These are phyloP conservation scores for Plasmodium blacklocki DNA, from an alignment of 169 alveolate genomes.

Conservation along the genomic window DNA sequence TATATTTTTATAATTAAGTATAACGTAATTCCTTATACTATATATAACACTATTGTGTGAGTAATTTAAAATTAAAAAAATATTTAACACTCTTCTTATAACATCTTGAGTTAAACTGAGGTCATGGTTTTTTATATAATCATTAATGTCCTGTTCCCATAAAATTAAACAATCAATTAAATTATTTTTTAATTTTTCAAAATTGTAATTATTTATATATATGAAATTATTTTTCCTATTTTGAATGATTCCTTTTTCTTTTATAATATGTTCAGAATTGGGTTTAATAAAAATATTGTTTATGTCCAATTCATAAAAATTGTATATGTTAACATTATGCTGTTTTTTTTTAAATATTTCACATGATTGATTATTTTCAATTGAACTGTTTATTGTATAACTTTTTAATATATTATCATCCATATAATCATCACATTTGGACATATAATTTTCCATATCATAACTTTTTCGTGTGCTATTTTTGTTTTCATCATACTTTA, in stretches of 20 bases:
- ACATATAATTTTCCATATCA: no score
- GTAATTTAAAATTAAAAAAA: slow-evolving; percentile 40
- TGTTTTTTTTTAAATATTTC: background rate
- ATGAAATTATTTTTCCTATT: slow-evolving; percentile 2
- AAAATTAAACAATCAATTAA: slow-evolving; percentile 20
- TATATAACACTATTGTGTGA: slow-evolving; percentile 21
- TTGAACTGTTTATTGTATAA: no score
- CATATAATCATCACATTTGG: no score
- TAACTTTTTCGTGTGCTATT: no score
- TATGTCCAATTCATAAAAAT: slow-evolving; percentile 41
- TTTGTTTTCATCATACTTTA: no score
- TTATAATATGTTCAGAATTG: slow-evolving; percentile 5
- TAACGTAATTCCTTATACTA: slow-evolving; percentile 35
- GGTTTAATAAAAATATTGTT: slow-evolving; percentile 48
- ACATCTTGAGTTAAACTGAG: slow-evolving; percentile 49
- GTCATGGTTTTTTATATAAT: slow-evolving; percentile 52
- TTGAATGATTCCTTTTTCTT: slow-evolving; percentile 3
- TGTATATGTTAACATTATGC: slow-evolving; percentile 5
- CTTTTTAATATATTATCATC: no score
- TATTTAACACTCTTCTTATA: slow-evolving; percentile 42
- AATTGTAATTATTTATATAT: slow-evolving; percentile 10
- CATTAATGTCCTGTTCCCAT: slow-evolving; percentile 60
- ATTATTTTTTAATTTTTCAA: slow-evolving; percentile 21
- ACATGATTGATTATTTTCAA: no score
- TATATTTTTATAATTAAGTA: slow-evolving; percentile 62